These are phyloP conservation scores for Solanum appendiculatum DNA, from an alignment of 257 asterid species.

Conservation along the genomic window DNA sequence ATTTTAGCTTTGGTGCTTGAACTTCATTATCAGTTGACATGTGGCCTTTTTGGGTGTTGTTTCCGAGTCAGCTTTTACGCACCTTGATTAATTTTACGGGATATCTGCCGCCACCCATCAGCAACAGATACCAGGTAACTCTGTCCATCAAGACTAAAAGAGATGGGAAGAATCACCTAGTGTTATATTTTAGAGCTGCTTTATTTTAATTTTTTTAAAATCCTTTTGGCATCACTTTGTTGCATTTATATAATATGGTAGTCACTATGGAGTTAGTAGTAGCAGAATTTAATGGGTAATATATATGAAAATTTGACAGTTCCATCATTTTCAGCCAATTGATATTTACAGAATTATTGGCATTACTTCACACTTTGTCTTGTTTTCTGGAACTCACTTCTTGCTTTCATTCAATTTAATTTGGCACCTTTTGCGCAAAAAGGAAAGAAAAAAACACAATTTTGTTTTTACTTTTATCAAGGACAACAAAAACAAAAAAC, in stretches of 20 bases:
- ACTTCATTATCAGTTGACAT: constrained; percentile 15
- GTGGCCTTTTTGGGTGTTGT: constrained; percentile 9
- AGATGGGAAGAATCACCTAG: no score
- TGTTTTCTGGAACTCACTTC: background rate
- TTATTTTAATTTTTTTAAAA: background rate
- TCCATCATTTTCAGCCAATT: constrained; percentile 11
- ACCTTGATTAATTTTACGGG: no score
- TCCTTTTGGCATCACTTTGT: background rate
- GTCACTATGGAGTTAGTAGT: background rate
- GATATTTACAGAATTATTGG: background rate
- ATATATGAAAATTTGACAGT: constrained; percentile 3
- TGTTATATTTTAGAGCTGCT: background rate
- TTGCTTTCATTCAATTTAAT: background rate
- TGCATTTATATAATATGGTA: background rate
- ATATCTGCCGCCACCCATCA: fast-evolving
- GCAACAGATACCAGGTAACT: no score
- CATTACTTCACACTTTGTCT: background rate
- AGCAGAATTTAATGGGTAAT: background rate
- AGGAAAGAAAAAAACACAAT: background rate
- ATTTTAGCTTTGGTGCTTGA: background rate
- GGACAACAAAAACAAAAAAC: background rate
- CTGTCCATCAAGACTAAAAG: no score
- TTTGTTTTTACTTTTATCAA: background rate
- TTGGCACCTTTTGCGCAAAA: background rate
- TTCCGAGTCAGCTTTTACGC: no score